Evolutionary conservation across 78 protist species (phyloP).

Genomic region (Dictyostelium firmibasis): DNA sequence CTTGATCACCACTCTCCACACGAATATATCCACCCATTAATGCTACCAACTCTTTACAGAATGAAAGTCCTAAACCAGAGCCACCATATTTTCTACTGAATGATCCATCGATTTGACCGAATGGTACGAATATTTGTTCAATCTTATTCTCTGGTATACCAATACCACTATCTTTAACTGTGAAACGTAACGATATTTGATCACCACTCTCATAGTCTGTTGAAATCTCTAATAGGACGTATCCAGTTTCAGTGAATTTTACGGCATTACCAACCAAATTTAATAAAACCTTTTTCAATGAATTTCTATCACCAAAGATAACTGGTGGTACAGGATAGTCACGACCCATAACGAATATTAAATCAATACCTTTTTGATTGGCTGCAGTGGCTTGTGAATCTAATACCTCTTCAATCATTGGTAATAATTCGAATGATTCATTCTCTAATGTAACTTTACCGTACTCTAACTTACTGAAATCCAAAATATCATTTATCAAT

Average conservation of each 20-base stretch:
- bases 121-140: slow-evolving; percentile 74
- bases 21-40: slow-evolving; percentile 81
- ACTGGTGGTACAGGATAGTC: slow-evolving; percentile 71
- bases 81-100: slow-evolving; percentile 83
- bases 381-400: background rate
- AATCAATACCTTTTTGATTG: slow-evolving; percentile 45
- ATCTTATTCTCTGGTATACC: slow-evolving; percentile 77
- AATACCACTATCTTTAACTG: slow-evolving; percentile 86
- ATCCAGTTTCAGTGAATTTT: slow-evolving; percentile 78
- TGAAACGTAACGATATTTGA: slow-evolving; percentile 38
- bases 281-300: slow-evolving; percentile 33
- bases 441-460: slow-evolving; percentile 66
- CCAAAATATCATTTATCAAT: slow-evolving; percentile 72
- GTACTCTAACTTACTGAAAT: slow-evolving; percentile 53
- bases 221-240: slow-evolving; percentile 29
- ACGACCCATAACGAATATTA: slow-evolving; percentile 26
- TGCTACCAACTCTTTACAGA: slow-evolving; percentile 62
- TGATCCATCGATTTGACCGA: slow-evolving; percentile 83
- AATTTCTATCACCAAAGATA: slow-evolving; percentile 51
- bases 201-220: slow-evolving; percentile 62
- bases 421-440: slow-evolving; percentile 38
- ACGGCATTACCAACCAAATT: slow-evolving; percentile 77
- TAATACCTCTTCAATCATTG: slow-evolving; percentile 65
- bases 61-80: slow-evolving; percentile 84
- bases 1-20: slow-evolving; percentile 54